Conservation (phyloP, 2,329 filamentous ascomycete genomes). For the Diaporthe sp. region DNA sequence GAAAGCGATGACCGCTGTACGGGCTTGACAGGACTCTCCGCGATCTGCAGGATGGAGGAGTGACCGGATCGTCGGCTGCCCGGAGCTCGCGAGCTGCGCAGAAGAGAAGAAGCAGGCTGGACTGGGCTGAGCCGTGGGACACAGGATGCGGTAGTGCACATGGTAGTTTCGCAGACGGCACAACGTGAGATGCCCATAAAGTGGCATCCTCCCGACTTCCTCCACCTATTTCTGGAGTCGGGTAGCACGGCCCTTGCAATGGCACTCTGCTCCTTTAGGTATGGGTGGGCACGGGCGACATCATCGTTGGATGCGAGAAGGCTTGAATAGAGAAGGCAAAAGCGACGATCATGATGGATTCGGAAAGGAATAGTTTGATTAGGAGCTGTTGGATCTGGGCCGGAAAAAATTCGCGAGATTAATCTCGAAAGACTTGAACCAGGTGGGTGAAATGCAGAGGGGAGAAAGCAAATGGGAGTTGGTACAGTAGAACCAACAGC, state of each 20-base stretch:
- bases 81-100: background rate
- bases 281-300: background rate
- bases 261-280: conserved; percentile 12
- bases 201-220: background rate
- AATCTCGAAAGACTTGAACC: background rate
- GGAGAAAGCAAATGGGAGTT: background rate
- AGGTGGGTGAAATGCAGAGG: background rate
- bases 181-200: background rate
- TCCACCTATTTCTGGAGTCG: conserved; percentile 24
- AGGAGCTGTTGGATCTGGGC: conserved; percentile 18
- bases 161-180: background rate
- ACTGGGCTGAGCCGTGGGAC: no score
- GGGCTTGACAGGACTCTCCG: background rate
- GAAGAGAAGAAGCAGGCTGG: background rate
- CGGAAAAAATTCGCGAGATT: conserved; percentile 30
- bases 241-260: background rate
- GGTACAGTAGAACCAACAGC: background rate
- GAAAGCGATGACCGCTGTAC: background rate
- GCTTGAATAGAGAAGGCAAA: conserved; percentile 11
- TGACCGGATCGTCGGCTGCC: background rate
- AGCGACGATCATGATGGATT: conserved; percentile 23
- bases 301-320: background rate
- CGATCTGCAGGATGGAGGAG: conserved; percentile 10
- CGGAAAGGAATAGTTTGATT: conserved; percentile 15
- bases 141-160: background rate